Conservation (phyloP, 2,329 filamentous ascomycete genomes). For the Myotisia sp. region DNA sequence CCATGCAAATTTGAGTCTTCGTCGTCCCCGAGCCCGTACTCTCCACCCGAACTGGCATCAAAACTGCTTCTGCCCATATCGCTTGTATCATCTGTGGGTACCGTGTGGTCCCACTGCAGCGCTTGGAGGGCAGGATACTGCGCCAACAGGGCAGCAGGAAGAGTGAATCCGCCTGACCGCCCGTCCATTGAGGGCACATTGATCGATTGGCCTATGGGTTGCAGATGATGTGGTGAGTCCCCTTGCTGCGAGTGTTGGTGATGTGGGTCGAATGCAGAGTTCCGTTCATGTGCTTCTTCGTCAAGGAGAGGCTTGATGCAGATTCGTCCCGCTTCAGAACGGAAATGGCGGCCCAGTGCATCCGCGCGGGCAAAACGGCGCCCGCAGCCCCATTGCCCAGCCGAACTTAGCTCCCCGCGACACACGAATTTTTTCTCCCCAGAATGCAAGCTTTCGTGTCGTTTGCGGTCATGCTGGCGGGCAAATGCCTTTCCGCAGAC, state of each 20-base stretch:
- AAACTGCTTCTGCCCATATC: conserved; percentile 47
- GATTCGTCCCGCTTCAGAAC: conserved; percentile 84
- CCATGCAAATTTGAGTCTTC: conserved; percentile 28
- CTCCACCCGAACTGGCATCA: conserved; percentile 31
- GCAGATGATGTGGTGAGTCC: conserved; percentile 40
- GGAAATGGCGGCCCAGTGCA: conserved; percentile 84
- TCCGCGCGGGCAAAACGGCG: conserved; percentile 89
- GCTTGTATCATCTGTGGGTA: conserved; percentile 42
- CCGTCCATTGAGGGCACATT: conserved; percentile 47
- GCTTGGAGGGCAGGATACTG: conserved; percentile 90
- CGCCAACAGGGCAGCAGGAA: conserved; percentile 77
- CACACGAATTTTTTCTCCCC: conserved; percentile 99
- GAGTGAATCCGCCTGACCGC: conserved; percentile 46
- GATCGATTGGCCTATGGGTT: conserved; percentile 43
- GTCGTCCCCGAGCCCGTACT: conserved; percentile 29
- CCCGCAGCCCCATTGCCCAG: conserved; percentile 81
- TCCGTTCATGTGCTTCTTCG: conserved; percentile 73
- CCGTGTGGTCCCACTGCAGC: conserved; percentile 67
- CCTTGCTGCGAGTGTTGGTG: conserved; percentile 48
- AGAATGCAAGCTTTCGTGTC: conserved; percentile 88
- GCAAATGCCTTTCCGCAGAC: conserved; percentile 96
- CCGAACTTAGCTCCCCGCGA: conserved; percentile 72
- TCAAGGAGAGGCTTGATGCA: conserved; percentile 97
- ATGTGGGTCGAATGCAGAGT: conserved; percentile 57
- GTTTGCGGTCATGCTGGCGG: conserved; percentile 90